A percentile compares a stretch with the other conserved stretches of the same genome.
phyloP scores from a whole-genome alignment of 306 rosid species.

The Abrus pulchellus region DNA sequence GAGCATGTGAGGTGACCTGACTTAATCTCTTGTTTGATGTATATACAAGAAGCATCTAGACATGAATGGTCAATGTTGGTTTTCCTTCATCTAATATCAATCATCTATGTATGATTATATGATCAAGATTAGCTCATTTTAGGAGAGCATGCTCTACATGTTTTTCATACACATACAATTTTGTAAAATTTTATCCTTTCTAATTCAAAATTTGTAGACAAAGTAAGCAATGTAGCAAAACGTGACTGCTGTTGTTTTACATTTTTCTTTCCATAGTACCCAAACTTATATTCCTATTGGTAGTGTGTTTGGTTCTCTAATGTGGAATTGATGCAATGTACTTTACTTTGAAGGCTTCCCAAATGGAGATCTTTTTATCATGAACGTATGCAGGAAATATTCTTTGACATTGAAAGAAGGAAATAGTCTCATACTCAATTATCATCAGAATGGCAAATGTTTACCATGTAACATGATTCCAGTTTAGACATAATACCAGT shows the following conservation, averaged over 20 bases:
- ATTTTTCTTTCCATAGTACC: constrained; percentile 21
- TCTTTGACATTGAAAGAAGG: neutral
- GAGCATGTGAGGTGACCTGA: constrained; percentile 10
- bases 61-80: neutral
- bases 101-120: neutral
- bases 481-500: constrained; percentile 30
- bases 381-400: constrained; percentile 15
- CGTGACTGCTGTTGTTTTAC: neutral
- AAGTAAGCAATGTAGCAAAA: constrained; percentile 41
- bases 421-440: neutral
- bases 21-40: constrained; percentile 37
- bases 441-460: constrained; percentile 22
- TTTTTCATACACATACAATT: neutral
- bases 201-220: constrained; percentile 16
- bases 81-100: constrained; percentile 7
- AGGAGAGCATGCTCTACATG: neutral
- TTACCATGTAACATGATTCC: constrained; percentile 19
- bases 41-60: neutral
- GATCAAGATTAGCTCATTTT: neutral
- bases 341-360: constrained; percentile 34
- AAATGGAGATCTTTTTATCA: constrained; percentile 31
- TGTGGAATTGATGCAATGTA: constrained; percentile 20
- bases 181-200: neutral
- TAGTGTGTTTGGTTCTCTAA: constrained; percentile 1
- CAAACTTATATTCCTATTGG: constrained; percentile 17